Percentiles rank a stretch among this genome's conserved stretches.
These are phyloP conservation scores for Geotrichum fermentans DNA, from an alignment of 1,139 yeast species.

Conservation along the genomic window DNA sequence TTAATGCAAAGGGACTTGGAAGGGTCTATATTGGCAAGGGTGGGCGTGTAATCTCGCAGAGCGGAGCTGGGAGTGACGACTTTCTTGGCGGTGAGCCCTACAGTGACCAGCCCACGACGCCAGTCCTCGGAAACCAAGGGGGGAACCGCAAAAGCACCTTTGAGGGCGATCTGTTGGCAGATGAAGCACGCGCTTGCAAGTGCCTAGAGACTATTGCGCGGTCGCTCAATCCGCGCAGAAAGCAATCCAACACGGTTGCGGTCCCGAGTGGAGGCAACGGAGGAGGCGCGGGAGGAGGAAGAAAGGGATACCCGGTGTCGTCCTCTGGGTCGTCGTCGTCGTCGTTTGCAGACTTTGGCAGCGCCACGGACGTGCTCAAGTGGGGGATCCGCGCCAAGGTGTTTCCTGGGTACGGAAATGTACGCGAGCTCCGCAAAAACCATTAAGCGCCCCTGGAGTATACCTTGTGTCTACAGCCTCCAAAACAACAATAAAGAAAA, in stretches of 20 bases:
- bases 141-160: conserved; percentile 4
- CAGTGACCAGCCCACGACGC: background rate
- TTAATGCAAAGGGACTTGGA: conserved; percentile 39
- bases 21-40: conserved; percentile 22
- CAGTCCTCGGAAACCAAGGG: no score
- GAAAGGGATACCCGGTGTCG: background rate
- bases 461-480: no score
- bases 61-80: background rate
- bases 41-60: conserved; percentile 19
- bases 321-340: background rate
- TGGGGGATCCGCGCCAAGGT: conserved; percentile 31
- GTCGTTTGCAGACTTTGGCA: conserved; percentile 19
- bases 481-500: no score
- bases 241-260: conserved; percentile 16
- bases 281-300: background rate
- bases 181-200: conserved; percentile 30
- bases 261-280: background rate
- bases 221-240: conserved; percentile 38
- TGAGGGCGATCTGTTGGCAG: conserved; percentile 18
- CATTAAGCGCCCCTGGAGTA: no score
- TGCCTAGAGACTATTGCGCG: conserved; percentile 32
- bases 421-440: background rate
- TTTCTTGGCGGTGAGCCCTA: background rate
- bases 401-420: conserved; percentile 22
- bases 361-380: conserved; percentile 30